These are phyloP conservation scores for Rickenella mellea DNA, from an alignment of 768 basidiomycete genomes.

Conservation along the genomic window DNA sequence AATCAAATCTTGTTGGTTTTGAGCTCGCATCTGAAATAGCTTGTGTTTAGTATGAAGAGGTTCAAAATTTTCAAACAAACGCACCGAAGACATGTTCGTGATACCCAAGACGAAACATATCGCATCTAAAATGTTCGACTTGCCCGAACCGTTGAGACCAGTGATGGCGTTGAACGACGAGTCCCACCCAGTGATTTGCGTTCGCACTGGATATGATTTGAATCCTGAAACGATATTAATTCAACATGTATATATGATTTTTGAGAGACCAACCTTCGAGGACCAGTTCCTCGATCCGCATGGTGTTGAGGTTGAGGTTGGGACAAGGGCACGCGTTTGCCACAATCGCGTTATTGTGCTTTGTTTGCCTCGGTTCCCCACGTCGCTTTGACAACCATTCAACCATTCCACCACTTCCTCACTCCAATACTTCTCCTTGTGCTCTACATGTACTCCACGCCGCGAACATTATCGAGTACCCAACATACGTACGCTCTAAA, in stretches of 20 bases:
- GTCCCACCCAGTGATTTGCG: conserved; percentile 95
- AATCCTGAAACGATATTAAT: conserved; percentile 48
- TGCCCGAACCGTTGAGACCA: conserved; percentile 91
- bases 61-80: conserved; percentile 9
- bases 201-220: conserved; percentile 95
- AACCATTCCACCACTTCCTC: too few species aligned
- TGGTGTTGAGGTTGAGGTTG: conserved; percentile 23
- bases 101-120: conserved; percentile 98
- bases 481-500: too few species aligned
- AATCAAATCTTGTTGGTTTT: conserved; percentile 94
- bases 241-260: not conserved
- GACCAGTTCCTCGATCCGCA: conserved; percentile 94
- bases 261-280: conserved; percentile 59
- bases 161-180: conserved; percentile 98
- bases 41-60: conserved; percentile 4
- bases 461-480: too few species aligned
- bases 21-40: conserved; percentile 69
- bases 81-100: conserved; percentile 89
- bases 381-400: too few species aligned
- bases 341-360: conserved; percentile 1
- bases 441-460: too few species aligned
- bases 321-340: conserved; percentile 5
- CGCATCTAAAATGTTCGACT: conserved; percentile 98
- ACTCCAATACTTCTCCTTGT: too few species aligned
- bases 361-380: too few species aligned